Evolutionary conservation across 164 flowering plant genomes (phyloP).

Genomic region (Nymphaea thermarum): DNA sequence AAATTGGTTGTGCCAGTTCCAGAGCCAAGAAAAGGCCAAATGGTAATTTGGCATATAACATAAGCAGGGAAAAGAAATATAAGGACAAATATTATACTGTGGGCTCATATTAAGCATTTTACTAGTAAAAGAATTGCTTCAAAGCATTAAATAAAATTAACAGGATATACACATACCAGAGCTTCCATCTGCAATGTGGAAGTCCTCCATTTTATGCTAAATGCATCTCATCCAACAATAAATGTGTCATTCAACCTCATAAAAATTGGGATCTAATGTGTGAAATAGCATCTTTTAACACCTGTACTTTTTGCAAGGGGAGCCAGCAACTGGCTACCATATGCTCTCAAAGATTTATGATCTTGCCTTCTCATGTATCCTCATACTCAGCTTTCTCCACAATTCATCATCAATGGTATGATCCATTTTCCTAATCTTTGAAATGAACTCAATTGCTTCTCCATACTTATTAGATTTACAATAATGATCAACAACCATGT

Average conservation of each 20-base stretch:
- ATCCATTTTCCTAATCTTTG: constrained; percentile 40
- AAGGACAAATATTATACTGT: too few species aligned
- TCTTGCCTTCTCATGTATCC: constrained; percentile 24
- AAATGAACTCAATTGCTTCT: constrained; percentile 64
- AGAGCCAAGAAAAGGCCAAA: too few species aligned
- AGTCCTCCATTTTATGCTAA: not conserved
- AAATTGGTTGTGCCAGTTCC: too few species aligned
- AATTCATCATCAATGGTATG: constrained; percentile 33
- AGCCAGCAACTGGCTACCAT: not conserved
- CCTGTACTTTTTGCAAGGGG: too few species aligned
- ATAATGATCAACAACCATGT: constrained; percentile 65
- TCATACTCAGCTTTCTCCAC: constrained; percentile 27
- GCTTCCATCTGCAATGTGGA: not conserved
- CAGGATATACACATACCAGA: not conserved
- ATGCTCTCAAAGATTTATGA: not conserved
- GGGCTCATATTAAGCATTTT: too few species aligned
- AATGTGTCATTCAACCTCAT: not conserved
- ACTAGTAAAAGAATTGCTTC: not conserved
- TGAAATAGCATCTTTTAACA: too few species aligned
- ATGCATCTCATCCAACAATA: too few species aligned
- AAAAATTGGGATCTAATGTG: not conserved
- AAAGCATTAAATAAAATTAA: too few species aligned
- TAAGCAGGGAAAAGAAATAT: too few species aligned
- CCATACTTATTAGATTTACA: constrained; percentile 45
- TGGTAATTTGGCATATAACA: too few species aligned